Evolutionary conservation across 257 asterid genomes (phyloP).

Genomic region (Nicotiana tabacum): DNA sequence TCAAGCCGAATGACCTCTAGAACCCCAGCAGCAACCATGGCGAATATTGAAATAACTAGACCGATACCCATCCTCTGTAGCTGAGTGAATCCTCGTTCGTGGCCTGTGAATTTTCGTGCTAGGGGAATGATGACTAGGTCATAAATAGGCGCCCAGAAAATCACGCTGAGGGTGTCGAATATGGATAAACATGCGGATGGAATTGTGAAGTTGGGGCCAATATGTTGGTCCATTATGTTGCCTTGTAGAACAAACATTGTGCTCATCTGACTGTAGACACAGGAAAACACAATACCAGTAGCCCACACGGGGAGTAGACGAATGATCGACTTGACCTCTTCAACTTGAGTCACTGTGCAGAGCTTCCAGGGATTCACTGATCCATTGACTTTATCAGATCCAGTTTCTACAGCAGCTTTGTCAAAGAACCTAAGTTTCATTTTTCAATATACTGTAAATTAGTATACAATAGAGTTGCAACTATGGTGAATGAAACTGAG

Average conservation of each 20-base stretch:
- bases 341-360: constrained; percentile 82
- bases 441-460: not conserved
- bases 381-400: constrained; percentile 26
- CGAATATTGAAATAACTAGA: constrained; percentile 36
- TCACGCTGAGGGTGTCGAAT: constrained; percentile 73
- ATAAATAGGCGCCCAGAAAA: constrained; percentile 64
- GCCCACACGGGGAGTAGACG: constrained; percentile 81
- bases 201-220: constrained; percentile 67
- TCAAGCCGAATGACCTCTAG: constrained; percentile 59
- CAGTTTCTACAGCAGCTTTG: constrained; percentile 72
- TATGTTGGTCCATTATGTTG: constrained; percentile 59
- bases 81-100: constrained; percentile 70
- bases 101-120: constrained; percentile 51
- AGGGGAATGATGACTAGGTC: constrained; percentile 42
- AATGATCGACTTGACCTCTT: constrained; percentile 66
- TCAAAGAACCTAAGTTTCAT: constrained; percentile 55
- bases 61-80: constrained; percentile 81
- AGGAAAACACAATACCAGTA: constrained; percentile 60
- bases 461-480: not conserved
- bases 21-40: constrained; percentile 62
- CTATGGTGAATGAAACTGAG: not conserved
- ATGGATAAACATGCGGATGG: constrained; percentile 79
- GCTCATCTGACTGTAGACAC: constrained; percentile 82
- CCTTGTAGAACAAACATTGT: constrained; percentile 91
- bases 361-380: constrained; percentile 53